phyloP scores from a whole-genome alignment of 2,329 filamentous ascomycete genomes.

The Diaporthe ampelina region DNA sequence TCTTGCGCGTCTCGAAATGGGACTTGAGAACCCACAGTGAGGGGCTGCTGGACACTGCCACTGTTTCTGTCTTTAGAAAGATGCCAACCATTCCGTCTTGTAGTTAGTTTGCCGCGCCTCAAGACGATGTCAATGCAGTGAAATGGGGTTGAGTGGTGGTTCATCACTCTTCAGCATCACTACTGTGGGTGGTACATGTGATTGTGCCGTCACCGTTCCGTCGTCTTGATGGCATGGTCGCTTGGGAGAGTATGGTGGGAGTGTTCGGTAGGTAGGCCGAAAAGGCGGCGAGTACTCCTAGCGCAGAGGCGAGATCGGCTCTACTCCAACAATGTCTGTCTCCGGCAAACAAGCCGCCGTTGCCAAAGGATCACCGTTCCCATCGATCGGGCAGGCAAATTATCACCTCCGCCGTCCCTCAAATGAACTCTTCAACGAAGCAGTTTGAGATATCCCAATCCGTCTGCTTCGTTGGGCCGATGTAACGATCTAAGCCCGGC shows the following conservation, averaged over 20 bases:
- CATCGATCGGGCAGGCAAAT: conserved; percentile 26
- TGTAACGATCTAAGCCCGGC: conserved; percentile 27
- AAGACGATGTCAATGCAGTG: conserved; percentile 3
- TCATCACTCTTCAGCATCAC: background rate
- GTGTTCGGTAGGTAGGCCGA: conserved; percentile 23
- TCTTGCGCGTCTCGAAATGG: conserved; percentile 37
- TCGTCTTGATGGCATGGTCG: conserved; percentile 26
- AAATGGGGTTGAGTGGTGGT: background rate
- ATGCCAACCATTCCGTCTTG: background rate
- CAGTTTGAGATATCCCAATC: conserved; percentile 3
- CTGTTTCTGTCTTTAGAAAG: conserved; percentile 26
- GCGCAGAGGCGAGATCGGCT: conserved; percentile 35
- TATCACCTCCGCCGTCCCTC: background rate
- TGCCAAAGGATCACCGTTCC: conserved; percentile 26
- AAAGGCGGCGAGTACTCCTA: conserved; percentile 24
- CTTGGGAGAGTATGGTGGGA: conserved; percentile 9
- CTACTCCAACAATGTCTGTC: conserved; percentile 17
- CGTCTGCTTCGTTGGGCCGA: conserved; percentile 21
- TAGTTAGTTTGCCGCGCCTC: conserved; percentile 10
- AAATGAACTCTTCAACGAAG: conserved; percentile 3
- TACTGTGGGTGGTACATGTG: background rate
- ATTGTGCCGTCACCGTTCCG: conserved; percentile 24
- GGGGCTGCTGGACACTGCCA: conserved; percentile 39
- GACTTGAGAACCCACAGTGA: conserved; percentile 37
- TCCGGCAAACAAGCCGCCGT: conserved; percentile 26